Evolutionary conservation across 2,329 filamentous ascomycete species (phyloP), one percentile per base, ranked within the genome.

Genomic region (Exserohilum rostratum): DNA sequence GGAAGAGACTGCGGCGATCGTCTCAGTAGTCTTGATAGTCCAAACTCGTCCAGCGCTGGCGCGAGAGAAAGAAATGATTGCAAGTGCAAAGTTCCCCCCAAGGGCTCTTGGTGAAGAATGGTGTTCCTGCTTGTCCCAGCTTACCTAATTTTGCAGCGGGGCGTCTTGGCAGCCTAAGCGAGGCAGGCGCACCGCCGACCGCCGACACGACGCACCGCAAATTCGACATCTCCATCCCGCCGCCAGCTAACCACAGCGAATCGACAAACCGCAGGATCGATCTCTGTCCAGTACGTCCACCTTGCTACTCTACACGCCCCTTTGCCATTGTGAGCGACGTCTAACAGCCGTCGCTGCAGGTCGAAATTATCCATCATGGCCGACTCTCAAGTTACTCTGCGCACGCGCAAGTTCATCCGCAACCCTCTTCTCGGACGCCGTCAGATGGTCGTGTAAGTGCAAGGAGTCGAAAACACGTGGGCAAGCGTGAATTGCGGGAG

Each of bases 391-490:
- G 79, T 82, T 67, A 82, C 80, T 66, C 72, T 82, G 77, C 80
- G 95, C 85, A 99, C 95, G 83, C 93, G 95, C 90, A 98, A 98
- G 87, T 99, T 99, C 90, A 96, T 98, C 85, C 91, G 93, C 86
- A 99, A 99, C 89, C 91, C 95, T 81, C 91, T 99, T 78, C 89
- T 99, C 79, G 91, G 90, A 80, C 90, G 93, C 82, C 96, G 96
- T 88, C 93, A 98, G 89, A 96, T 98, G 91, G 93, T 97, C 83
- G 90, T 97, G 93, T 97, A 91, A 76, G 74, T 73, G 61, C 65
- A 64, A 62, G 59, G 43, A 22, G 17, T 10, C 11, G 33, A 25
- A 60, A 51, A 57, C 47, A 52, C 51, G n/a, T 48, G 53, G 47
- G 38, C 17, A 53, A 55, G 43, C 46, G 53, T 54, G 11, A 35